Evolutionary conservation across 1,284 basidiomycete species (phyloP), one percentile per base, ranked within the genome.

Genomic region (Sanghuangporus weigelae): DNA sequence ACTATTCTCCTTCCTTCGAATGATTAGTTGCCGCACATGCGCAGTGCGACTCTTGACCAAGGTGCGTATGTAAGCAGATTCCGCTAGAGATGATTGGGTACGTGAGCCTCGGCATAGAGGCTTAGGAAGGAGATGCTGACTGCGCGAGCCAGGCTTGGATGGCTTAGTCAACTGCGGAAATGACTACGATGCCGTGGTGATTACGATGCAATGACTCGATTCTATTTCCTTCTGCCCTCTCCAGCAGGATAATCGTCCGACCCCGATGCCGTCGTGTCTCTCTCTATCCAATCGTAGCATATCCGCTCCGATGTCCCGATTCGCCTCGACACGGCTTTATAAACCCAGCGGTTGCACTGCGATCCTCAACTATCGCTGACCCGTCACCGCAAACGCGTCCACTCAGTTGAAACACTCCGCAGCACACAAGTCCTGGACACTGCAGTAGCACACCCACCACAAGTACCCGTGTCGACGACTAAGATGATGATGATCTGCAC

Each of bases 401-500:
- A 7, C n/a, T n/a, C 10, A 51, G 7, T 14, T 51, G 31, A 44
- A 14, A 19, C 42, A 44, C 5, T 7, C 23, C 48, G 48, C 48
- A 19, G 48, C 6, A 19, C 16, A 49, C 48, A 21, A 14, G n/a
- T 4, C 26, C 26, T 31, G 26, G 26, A 31, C 26, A 31, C 26
- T 31, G 26, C 48, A 16, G 48, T n/a, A 21, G 19, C 35, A 39
- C 35, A 54, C 7, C 53, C 5, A 36, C 53, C 35, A 36, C 36
- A 14, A n/a, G 50, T 14, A 51, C 23, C 50, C 11, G 23, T 51
- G 31, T 14, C 53, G 12, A 36, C 53, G 38, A 3, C 26, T 11
- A 19, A 23, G 14, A 7, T 8, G 39, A 7, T 8, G 39, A 59
- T 59, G 57, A 59, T 59, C 48, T 59, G 57, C 57, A 59, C 57